Conservation (phyloP, 1,284 basidiomycete species). For the Malassezia sp. region DNA sequence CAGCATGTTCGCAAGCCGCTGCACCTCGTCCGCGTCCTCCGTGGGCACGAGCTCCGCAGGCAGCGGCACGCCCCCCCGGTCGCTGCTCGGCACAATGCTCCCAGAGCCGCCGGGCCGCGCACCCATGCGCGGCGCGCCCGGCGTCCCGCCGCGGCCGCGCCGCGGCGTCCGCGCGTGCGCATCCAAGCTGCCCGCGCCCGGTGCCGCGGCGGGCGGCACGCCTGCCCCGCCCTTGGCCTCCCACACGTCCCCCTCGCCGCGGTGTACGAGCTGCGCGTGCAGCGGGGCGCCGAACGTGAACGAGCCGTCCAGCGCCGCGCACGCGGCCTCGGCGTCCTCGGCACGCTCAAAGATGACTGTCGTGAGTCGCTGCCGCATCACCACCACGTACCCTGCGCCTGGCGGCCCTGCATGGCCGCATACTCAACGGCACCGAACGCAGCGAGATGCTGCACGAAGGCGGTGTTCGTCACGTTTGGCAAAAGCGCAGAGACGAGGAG, state of each 20-base stretch:
- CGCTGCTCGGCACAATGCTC: conserved; percentile 44
- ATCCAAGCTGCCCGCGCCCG: background rate
- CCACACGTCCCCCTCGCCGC: background rate
- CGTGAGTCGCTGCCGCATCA: too few relatives aligned
- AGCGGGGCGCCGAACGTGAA: background rate
- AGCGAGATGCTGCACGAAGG: background rate
- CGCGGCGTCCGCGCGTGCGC: background rate
- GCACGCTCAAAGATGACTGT: conserved; percentile 1
- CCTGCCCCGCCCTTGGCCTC: too few relatives aligned
- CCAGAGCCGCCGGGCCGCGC: conserved; percentile 34
- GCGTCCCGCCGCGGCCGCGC: background rate
- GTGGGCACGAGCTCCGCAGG: conserved; percentile 36
- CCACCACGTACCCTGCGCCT: background rate
- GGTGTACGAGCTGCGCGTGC: background rate
- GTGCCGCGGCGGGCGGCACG: background rate
- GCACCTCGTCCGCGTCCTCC: conserved; percentile 52
- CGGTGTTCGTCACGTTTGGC: background rate
- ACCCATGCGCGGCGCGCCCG: background rate
- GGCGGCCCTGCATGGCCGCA: background rate
- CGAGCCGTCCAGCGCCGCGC: background rate
- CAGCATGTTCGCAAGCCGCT: conserved; percentile 58
- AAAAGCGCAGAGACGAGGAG: background rate
- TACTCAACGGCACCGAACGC: background rate
- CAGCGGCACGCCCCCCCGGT: conserved; percentile 43
- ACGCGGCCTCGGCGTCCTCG: conserved; percentile 3